A percentile compares a stretch with the other conserved stretches of the same genome.
Conservation (phyloP, 352 stramenopile species). For the Phytophthora chlamydospora region DNA sequence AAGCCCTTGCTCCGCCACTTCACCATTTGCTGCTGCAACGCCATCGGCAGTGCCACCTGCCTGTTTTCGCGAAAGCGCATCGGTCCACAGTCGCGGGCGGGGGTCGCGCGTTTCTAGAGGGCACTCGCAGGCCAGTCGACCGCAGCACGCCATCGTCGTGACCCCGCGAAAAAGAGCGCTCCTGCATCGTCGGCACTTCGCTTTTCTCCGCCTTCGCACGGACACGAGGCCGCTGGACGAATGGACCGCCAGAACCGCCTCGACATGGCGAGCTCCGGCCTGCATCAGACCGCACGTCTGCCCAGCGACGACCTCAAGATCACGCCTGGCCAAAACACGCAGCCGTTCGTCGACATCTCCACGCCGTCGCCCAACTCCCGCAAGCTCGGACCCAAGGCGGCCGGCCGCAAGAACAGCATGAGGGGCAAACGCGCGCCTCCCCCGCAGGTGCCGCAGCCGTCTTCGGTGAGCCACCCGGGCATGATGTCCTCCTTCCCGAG, state of each 20-base stretch:
- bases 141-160: conserved; percentile 22
- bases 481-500: conserved; percentile 36
- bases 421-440: conserved; percentile 33
- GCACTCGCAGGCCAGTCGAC: not conserved
- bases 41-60: conserved; percentile 31
- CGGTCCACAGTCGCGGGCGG: conserved; percentile 6
- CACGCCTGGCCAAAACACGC: conserved; percentile 49
- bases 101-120: conserved; percentile 24
- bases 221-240: conserved; percentile 32
- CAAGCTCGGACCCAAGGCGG: conserved; percentile 6
- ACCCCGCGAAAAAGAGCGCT: conserved; percentile 7
- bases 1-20: conserved; percentile 17
- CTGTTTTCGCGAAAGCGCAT: conserved; percentile 20
- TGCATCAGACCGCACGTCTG: not conserved
- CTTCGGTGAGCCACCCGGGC: conserved; percentile 1
- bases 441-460: conserved; percentile 5
- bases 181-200: conserved; percentile 13
- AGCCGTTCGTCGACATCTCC: conserved; percentile 74
- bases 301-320: conserved; percentile 47
- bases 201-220: conserved; percentile 17
- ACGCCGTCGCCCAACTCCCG: conserved; percentile 51
- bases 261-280: conserved; percentile 37
- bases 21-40: conserved; percentile 31
- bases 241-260: conserved; percentile 45
- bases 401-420: conserved; percentile 12